A percentile compares a stretch with the other conserved stretches of the same genome.
Conservation (phyloP, 441 rosid species). For the Pelargonium myrrhifolium region DNA sequence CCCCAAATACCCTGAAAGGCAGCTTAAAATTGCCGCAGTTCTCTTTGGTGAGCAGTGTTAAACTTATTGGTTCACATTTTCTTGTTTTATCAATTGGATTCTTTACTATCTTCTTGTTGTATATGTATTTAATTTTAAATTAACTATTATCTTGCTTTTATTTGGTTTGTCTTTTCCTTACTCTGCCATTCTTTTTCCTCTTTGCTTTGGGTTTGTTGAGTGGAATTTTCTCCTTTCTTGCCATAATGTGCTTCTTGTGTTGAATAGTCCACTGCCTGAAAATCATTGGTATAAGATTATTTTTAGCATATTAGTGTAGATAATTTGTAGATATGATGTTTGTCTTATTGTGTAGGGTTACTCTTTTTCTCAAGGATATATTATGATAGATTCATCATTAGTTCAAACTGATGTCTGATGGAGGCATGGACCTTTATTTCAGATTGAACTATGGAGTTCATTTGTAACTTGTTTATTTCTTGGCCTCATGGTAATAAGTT, state of each 20-base stretch:
- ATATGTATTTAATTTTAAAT: background rate
- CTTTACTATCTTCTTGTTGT: background rate
- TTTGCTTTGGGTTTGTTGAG: background rate
- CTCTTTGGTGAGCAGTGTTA: conserved; percentile 65
- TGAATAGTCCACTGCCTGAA: conserved; percentile 1
- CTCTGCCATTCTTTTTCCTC: background rate
- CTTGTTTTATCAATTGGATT: background rate
- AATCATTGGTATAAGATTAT: background rate
- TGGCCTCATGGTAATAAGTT: background rate
- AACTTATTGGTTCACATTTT: background rate
- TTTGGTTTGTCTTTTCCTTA: background rate
- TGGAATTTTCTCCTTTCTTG: background rate
- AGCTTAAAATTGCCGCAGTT: conserved; percentile 86
- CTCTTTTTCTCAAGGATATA: background rate
- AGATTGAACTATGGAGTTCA: background rate
- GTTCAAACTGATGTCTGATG: conserved; percentile 2
- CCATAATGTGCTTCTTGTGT: background rate
- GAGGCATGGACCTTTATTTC: background rate
- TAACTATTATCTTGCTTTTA: background rate
- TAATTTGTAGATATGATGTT: background rate
- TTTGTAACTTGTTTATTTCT: background rate
- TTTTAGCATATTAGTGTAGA: background rate
- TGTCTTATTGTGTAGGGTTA: background rate
- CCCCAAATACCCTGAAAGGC: conserved; percentile 94
- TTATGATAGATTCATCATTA: background rate